A percentile compares a stretch with the other conserved stretches of the same genome.
phyloP scores from a whole-genome alignment of 306 rosid species.

The Quercus dentata region DNA sequence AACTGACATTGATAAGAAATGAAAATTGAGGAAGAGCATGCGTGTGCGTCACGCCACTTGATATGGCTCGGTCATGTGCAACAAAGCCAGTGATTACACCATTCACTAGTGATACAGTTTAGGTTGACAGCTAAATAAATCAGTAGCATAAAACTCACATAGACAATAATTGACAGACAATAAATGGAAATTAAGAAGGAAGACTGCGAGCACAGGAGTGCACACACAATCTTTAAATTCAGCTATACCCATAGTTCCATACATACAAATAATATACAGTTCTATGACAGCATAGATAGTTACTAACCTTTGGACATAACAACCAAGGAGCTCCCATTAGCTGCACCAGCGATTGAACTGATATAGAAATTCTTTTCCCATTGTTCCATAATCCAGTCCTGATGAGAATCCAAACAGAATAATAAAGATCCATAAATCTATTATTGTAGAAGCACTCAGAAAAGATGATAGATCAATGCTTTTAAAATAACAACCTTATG shows the following conservation, averaged over 20 bases:
- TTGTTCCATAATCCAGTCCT: conserved; percentile 99
- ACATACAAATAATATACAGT: background rate
- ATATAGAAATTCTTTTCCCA: conserved; percentile 94
- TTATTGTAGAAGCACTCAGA: background rate
- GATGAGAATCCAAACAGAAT: conserved; percentile 26
- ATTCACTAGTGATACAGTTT: background rate
- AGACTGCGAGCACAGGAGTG: background rate
- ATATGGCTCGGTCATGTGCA: background rate
- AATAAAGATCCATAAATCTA: conserved; percentile 13
- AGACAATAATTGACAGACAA: background rate
- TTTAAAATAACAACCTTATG: conserved; percentile 59
- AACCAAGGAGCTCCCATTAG: conserved; percentile 89
- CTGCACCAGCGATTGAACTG: conserved; percentile 89
- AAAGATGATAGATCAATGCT: conserved; percentile 14
- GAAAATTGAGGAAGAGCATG: background rate
- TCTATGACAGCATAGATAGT: background rate
- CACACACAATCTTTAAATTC: background rate
- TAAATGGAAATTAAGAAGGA: conserved; percentile 1
- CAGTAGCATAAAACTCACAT: background rate
- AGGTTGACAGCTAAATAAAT: background rate
- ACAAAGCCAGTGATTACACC: background rate
- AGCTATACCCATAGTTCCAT: background rate
- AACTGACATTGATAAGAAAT: background rate
- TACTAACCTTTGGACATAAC: conserved; percentile 92
- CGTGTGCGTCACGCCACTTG: too few species aligned